Evolutionary conservation across 768 basidiomycete species (phyloP).

Genomic region (Suillus cothurnatus): DNA sequence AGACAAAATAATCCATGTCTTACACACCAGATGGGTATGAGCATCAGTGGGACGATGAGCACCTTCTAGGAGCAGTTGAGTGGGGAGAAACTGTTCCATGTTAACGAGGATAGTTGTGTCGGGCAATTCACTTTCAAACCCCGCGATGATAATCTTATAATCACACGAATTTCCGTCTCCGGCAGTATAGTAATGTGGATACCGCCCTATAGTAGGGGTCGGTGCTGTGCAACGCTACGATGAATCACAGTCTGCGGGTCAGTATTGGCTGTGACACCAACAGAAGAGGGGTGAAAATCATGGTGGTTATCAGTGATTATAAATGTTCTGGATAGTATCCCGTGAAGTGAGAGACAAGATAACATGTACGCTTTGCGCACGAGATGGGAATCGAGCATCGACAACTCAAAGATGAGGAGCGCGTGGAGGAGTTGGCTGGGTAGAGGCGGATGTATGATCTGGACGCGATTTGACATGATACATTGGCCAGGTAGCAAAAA

Average conservation of each 20-base stretch:
- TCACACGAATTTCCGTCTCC: neutral
- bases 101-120: neutral
- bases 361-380: neutral
- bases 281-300: neutral
- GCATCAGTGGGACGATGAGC: too few species aligned
- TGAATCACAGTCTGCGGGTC: neutral
- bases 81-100: neutral
- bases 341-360: neutral
- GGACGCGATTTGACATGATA: neutral
- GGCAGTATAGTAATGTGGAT: neutral
- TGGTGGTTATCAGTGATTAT: neutral
- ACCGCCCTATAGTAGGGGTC: neutral
- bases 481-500: neutral
- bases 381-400: neutral
- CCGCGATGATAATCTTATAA: neutral
- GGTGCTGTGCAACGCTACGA: neutral
- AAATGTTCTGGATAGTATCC: neutral
- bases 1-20: too few species aligned
- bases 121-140: neutral
- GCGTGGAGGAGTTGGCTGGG: neutral
- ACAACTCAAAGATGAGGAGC: neutral
- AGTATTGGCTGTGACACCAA: neutral
- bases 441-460: neutral
- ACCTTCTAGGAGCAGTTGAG: too few species aligned
- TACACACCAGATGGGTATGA: too few species aligned